Evolutionary conservation across 2,329 filamentous ascomycete species (phyloP).

Genomic region (Epichloe gansuensis): DNA sequence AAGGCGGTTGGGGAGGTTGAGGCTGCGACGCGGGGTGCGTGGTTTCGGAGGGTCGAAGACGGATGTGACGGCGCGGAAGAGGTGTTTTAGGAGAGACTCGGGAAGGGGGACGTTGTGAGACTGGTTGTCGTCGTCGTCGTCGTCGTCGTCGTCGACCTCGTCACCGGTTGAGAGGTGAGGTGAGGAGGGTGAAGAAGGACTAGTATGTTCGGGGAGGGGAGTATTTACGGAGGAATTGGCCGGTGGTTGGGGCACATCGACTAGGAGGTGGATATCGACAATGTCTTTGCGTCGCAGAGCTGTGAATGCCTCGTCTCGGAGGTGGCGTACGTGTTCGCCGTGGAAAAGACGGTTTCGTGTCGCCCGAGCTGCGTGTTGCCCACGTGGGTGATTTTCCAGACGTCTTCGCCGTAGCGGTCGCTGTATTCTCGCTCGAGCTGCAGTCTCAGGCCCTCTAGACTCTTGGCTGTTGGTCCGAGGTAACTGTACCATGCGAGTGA

Average conservation of each 20-base stretch:
- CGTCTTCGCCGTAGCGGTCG: conserved; percentile 25
- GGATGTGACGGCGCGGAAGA: conserved; percentile 34
- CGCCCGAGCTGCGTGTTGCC: conserved; percentile 72
- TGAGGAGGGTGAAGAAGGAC: background rate
- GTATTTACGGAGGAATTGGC: conserved; percentile 14
- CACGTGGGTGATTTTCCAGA: conserved; percentile 66
- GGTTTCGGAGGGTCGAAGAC: conserved; percentile 26
- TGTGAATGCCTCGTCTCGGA: conserved; percentile 75
- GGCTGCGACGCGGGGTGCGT: conserved; percentile 17
- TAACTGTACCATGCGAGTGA: conserved; percentile 23
- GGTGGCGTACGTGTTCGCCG: conserved; percentile 61
- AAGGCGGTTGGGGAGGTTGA: conserved; percentile 29
- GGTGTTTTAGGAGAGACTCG: conserved; percentile 33
- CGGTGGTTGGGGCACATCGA: conserved; percentile 15
- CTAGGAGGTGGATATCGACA: conserved; percentile 59
- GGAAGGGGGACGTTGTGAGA: conserved; percentile 10
- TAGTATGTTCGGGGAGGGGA: background rate
- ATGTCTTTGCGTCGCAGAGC: conserved; percentile 60
- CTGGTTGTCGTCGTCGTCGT: background rate
- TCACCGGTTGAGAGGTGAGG: conserved; percentile 3
- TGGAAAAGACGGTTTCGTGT: conserved; percentile 80
- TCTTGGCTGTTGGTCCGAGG: conserved; percentile 33
- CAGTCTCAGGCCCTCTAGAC: conserved; percentile 46
- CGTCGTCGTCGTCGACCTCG: too few relatives aligned
- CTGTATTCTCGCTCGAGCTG: conserved; percentile 54